Conservation (phyloP, 768 basidiomycete species). For the Psilocybe cyanescens region DNA sequence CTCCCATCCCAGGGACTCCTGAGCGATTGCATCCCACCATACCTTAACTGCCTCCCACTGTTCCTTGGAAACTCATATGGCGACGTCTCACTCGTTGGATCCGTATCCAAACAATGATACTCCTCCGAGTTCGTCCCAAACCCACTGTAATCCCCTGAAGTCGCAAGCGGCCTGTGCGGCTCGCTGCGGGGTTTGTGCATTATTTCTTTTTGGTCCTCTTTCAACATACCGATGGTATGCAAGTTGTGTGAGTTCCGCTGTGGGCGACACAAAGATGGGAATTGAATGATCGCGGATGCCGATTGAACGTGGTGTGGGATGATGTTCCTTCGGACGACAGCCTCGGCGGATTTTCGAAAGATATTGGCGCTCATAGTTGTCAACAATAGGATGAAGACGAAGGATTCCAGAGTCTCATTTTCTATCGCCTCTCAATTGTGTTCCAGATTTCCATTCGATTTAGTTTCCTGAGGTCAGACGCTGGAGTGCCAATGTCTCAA, state of each 20-base stretch:
- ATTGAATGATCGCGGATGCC: not conserved
- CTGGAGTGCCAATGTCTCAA: too few species aligned
- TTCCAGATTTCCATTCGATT: not conserved
- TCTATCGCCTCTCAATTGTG: not conserved
- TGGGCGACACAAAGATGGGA: not conserved
- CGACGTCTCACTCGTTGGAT: constrained; percentile 13
- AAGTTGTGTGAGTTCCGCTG: not conserved
- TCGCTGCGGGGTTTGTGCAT: not conserved
- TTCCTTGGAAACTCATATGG: constrained; percentile 16
- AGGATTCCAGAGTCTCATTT: not conserved
- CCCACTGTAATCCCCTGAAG: constrained; percentile 8
- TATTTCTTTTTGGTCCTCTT: not conserved
- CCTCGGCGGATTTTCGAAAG: not conserved
- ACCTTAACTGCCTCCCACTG: constrained; percentile 18
- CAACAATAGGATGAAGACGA: not conserved
- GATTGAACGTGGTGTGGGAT: not conserved
- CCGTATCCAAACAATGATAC: constrained; percentile 17
- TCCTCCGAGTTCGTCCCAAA: constrained; percentile 17
- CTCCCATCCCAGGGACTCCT: not conserved
- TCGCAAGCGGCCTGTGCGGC: not conserved
- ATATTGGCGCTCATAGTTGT: not conserved
- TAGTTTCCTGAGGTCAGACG: not conserved
- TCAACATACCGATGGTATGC: not conserved
- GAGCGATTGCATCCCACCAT: constrained; percentile 7
- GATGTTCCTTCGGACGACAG: too few species aligned